Conservation (phyloP, 2,329 filamentous ascomycete species). For the Ophiostoma sp. region DNA sequence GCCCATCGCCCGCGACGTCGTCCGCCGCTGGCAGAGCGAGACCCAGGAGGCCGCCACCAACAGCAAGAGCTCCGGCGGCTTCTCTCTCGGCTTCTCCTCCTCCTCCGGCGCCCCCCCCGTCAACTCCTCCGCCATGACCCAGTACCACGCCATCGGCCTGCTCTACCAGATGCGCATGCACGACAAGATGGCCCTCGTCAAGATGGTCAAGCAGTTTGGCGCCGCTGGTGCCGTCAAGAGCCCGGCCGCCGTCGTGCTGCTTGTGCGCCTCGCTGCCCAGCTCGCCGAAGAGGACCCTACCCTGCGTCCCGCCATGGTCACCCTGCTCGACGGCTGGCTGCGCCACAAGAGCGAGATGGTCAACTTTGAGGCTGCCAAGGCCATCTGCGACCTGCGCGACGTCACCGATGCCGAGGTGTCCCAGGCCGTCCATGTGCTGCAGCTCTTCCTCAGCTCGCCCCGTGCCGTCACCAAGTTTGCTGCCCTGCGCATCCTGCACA, state of each 20-base stretch:
- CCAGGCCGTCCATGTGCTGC: constrained; percentile 89
- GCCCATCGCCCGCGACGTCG: constrained; percentile 90
- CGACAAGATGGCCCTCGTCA: constrained; percentile 95
- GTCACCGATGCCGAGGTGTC: constrained; percentile 86
- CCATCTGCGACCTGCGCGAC: constrained; percentile 90
- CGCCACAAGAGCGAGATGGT: constrained; percentile 99
- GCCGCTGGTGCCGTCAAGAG: constrained; percentile 89
- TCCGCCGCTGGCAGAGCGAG: constrained; percentile 96
- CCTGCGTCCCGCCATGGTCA: constrained; percentile 92
- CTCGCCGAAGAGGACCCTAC: constrained; percentile 88
- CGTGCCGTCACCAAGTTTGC: constrained; percentile 96
- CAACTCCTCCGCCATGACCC: constrained; percentile 93
- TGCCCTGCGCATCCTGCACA: constrained; percentile 91
- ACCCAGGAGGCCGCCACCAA: constrained; percentile 93
- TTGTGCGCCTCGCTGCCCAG: constrained; percentile 88
- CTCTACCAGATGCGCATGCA: constrained; percentile 97
- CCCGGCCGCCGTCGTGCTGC: constrained; percentile 83
- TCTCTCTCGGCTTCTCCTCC: constrained; percentile 92
- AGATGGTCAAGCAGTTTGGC: constrained; percentile 99
- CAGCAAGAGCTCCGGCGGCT: constrained; percentile 80
- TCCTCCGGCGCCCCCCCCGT: constrained; percentile 59
- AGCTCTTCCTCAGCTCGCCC: constrained; percentile 93
- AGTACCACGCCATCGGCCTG: constrained; percentile 96
- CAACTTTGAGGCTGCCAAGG: constrained; percentile 98
- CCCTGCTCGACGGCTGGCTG: constrained; percentile 91